Evolutionary conservation across 1,284 basidiomycete genomes (phyloP), one percentile per base, ranked within the genome.

Genomic region (Rhizopogon parksii): DNA sequence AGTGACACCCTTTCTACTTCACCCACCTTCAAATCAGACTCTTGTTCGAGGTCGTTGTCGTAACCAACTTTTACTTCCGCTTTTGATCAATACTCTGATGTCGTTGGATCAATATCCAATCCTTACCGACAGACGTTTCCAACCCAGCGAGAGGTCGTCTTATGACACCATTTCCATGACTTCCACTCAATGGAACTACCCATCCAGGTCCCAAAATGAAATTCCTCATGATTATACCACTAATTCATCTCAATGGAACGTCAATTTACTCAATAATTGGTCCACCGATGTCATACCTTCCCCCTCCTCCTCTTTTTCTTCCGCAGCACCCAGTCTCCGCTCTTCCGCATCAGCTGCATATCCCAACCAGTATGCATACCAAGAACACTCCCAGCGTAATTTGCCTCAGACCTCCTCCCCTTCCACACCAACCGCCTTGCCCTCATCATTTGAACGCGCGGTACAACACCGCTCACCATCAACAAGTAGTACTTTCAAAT

Each of bases 51-150:
- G 15, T 36, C 35, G 15, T 36, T 39, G 3, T 17, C 7, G 7
- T 17, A 36, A 12, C 21, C 19, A 12, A 30, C 21, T 43, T 36
- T 39, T 8, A 6, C 38, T 38, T 48, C 25, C 49, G 27, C 49
- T 39, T 36, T 39, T 39, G 58, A 59, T 62, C 52, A 43, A 17
- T 6, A 24, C 25, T n/a, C 49, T 37, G 40, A 62, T 68, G 67
- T 66, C 64, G 1, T 50, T 66, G 58, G 67, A 66, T 64, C 64
- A 66, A 19, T 67, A 67, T 19, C 50, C 64, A 39, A 39, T 65
- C 17, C 65, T 68, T 40, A 2, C 62, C 8, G 63, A 68, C 6
- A 60, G 66, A 55, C 63, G 67, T 51, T 67, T 67, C 24, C 66
- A 68, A 37, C 56, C 46, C 53, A 47, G 45, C 45, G 66, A 68